Evolutionary conservation across 441 rosid species (phyloP).

Genomic region (Raphanus hybrid): DNA sequence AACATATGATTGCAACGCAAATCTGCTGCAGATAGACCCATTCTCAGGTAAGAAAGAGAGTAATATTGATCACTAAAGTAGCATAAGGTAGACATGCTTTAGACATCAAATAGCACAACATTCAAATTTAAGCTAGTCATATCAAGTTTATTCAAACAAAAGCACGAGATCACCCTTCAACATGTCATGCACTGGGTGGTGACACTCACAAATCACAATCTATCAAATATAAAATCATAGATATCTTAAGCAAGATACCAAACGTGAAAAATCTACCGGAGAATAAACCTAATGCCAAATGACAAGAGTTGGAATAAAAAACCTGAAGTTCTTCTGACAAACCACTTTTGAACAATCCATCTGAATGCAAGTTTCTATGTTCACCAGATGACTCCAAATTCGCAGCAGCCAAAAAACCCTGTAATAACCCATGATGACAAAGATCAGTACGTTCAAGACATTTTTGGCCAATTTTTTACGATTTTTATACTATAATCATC

Average conservation of each 20-base stretch:
- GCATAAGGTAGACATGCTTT: not conserved
- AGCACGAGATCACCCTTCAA: not conserved
- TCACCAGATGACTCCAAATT: conserved; percentile 5
- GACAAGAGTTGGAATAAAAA: conserved; percentile 14
- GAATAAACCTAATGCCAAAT: conserved; percentile 7
- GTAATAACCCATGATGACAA: not conserved
- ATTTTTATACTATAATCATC: conserved; percentile 41
- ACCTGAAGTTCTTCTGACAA: conserved; percentile 61
- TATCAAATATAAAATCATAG: conserved; percentile 2
- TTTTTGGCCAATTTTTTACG: conserved; percentile 30
- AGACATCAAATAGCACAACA: conserved; percentile 6
- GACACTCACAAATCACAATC: not conserved
- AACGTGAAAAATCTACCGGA: not conserved
- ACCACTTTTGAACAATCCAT: conserved; percentile 39
- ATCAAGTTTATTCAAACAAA: not conserved
- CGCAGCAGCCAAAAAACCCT: not conserved
- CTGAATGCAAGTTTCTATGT: conserved; percentile 22
- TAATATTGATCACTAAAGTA: conserved; percentile 4
- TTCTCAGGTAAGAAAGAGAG: not conserved
- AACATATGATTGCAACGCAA: not conserved
- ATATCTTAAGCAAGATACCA: conserved; percentile 17
- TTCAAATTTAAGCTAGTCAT: conserved; percentile 3
- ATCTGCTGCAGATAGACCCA: not conserved
- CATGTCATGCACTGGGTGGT: conserved; percentile 10
- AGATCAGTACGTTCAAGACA: conserved; percentile 41